phyloP scores from a whole-genome alignment of 2,329 filamentous ascomycete genomes.

The Emergomyces pasteurianus region DNA sequence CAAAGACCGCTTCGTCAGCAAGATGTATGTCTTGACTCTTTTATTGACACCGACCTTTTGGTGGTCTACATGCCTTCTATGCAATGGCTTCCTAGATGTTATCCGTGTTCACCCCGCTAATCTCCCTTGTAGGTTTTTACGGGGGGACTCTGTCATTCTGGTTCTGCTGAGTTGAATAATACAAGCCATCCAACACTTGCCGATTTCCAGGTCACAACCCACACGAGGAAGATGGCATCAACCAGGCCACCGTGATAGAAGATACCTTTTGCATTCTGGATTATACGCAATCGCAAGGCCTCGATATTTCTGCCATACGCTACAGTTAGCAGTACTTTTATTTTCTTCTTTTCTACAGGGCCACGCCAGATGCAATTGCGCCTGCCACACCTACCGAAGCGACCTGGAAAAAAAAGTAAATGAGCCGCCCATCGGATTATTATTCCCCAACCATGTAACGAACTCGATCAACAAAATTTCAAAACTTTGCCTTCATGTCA shows the following conservation, averaged over 20 bases:
- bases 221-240: not conserved
- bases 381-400: not conserved
- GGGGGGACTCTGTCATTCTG: constrained; percentile 79
- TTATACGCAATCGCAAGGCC: not conserved
- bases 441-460: not conserved
- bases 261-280: not conserved
- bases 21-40: constrained; percentile 55
- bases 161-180: constrained; percentile 61
- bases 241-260: not conserved
- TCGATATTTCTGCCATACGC: not conserved
- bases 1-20: constrained; percentile 96
- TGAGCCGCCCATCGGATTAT: not conserved
- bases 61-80: not conserved
- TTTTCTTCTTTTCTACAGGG: not conserved
- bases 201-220: not conserved
- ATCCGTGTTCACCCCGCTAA: constrained; percentile 1
- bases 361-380: not conserved
- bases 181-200: not conserved
- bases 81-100: not conserved
- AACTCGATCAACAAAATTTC: not conserved
- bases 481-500: not conserved
- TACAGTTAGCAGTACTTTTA: not conserved
- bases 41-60: not conserved
- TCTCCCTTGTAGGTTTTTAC: constrained; percentile 52
- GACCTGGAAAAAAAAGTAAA: not conserved